phyloP scores from a whole-genome alignment of 805 yeast genomes.

The Metschnikowia drakensbergensis region DNA sequence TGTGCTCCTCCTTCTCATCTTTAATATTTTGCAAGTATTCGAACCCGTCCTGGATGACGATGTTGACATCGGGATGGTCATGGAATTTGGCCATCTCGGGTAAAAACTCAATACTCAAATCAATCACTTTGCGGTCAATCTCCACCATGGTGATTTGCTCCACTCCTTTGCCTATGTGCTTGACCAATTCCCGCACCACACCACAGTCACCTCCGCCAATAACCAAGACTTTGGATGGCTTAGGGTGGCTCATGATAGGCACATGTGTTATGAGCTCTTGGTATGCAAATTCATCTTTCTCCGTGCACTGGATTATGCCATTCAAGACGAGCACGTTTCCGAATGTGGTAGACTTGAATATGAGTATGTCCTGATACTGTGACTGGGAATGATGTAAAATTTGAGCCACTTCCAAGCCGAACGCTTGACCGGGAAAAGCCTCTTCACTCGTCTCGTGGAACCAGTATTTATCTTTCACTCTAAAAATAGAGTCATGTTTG shows the following conservation, averaged over 20 bases:
- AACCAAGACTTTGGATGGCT: constrained; percentile 73
- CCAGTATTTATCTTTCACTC: constrained; percentile 50
- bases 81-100: constrained; percentile 72
- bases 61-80: constrained; percentile 59
- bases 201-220: constrained; percentile 98
- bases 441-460: constrained; percentile 70
- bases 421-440: constrained; percentile 84
- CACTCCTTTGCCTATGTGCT: constrained; percentile 49
- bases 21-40: constrained; percentile 50
- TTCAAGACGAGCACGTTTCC: constrained; percentile 89
- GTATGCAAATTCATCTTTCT: constrained; percentile 88
- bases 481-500: constrained; percentile 27
- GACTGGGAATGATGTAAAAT: constrained; percentile 67
- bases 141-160: constrained; percentile 77
- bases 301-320: constrained; percentile 88
- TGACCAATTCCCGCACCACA: constrained; percentile 81
- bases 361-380: constrained; percentile 75
- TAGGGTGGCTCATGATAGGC: constrained; percentile 71
- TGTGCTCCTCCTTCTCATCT: constrained; percentile 32
- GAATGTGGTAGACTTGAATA: constrained; percentile 68
- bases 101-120: constrained; percentile 64
- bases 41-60: constrained; percentile 80
- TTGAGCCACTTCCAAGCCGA: constrained; percentile 58
- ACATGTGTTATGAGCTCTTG: constrained; percentile 89
- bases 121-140: constrained; percentile 79